A percentile compares a stretch with the other conserved stretches of the same genome.
These are phyloP conservation scores for Aspergillus candidus DNA, from an alignment of 2,329 filamentous ascomycete genomes.

Conservation along the genomic window DNA sequence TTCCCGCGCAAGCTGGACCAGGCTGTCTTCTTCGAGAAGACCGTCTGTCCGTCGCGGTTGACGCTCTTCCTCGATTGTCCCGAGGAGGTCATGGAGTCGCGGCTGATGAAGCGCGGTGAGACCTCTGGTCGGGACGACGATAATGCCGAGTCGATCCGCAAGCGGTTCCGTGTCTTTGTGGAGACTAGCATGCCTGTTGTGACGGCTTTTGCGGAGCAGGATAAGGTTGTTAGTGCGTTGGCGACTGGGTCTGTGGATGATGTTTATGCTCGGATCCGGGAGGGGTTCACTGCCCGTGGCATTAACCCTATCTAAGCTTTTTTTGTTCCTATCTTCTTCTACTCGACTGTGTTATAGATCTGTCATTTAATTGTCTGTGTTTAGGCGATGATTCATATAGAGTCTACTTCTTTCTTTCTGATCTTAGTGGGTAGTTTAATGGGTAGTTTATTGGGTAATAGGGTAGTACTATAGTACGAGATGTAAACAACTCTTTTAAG, in stretches of 20 bases:
- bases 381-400: too few relatives aligned
- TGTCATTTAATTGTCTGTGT: not conserved
- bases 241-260: slow-evolving; percentile 63
- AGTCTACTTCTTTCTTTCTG: slow-evolving; percentile 4
- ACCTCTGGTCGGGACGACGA: slow-evolving; percentile 88
- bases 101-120: slow-evolving; percentile 83
- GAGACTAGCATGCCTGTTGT: slow-evolving; percentile 98
- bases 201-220: slow-evolving; percentile 69
- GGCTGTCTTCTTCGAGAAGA: slow-evolving; percentile 85
- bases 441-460: too few relatives aligned
- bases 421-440: slow-evolving; percentile 2
- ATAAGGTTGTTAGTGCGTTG: slow-evolving; percentile 72
- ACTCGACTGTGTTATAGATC: slow-evolving; percentile 8
- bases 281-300: slow-evolving; percentile 42
- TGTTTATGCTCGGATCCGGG: slow-evolving; percentile 53
- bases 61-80: slow-evolving; percentile 94
- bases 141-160: slow-evolving; percentile 91
- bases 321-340: slow-evolving; percentile 5
- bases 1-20: slow-evolving; percentile 98
- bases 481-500: not conserved
- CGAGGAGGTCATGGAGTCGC: slow-evolving; percentile 77
- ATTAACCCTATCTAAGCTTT: slow-evolving; percentile 20
- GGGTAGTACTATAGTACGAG: not conserved
- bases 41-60: slow-evolving; percentile 74
- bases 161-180: slow-evolving; percentile 89